phyloP scores from a whole-genome alignment of 116 monocot species.

The Trichopus zeylanicus region DNA sequence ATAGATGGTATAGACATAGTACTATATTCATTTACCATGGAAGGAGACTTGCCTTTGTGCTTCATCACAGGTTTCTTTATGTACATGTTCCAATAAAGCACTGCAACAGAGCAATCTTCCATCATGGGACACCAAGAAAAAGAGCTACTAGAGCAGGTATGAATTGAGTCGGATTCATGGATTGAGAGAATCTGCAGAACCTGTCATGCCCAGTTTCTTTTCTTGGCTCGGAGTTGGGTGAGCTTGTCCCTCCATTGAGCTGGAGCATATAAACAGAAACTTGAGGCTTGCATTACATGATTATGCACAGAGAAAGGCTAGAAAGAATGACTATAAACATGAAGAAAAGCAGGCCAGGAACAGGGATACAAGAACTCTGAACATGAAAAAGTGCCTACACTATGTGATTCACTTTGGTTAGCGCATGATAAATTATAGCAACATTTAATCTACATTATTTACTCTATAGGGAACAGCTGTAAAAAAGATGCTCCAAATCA shows the following conservation, averaged over 20 bases:
- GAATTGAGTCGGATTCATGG: too few species aligned
- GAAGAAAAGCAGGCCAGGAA: too few species aligned
- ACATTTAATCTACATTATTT: too few species aligned
- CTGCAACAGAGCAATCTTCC: neutral
- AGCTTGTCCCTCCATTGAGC: slow-evolving; percentile 67
- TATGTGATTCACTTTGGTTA: too few species aligned
- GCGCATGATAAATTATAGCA: too few species aligned
- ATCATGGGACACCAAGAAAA: neutral
- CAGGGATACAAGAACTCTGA: neutral
- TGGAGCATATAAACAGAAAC: slow-evolving; percentile 9
- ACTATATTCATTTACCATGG: neutral
- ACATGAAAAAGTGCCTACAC: too few species aligned
- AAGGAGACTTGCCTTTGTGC: neutral
- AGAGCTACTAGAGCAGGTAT: too few species aligned
- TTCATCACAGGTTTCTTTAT: neutral
- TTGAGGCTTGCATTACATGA: neutral
- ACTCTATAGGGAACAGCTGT: too few species aligned
- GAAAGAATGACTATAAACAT: neutral
- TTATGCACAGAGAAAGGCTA: neutral
- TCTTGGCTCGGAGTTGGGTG: slow-evolving; percentile 37
- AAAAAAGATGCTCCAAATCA: too few species aligned
- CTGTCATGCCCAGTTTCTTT: slow-evolving; percentile 36
- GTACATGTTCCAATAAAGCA: neutral
- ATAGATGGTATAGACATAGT: too few species aligned
- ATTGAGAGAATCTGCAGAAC: too few species aligned